Conservation (phyloP, 208 protist species). For the Crithidia fasciculata region DNA sequence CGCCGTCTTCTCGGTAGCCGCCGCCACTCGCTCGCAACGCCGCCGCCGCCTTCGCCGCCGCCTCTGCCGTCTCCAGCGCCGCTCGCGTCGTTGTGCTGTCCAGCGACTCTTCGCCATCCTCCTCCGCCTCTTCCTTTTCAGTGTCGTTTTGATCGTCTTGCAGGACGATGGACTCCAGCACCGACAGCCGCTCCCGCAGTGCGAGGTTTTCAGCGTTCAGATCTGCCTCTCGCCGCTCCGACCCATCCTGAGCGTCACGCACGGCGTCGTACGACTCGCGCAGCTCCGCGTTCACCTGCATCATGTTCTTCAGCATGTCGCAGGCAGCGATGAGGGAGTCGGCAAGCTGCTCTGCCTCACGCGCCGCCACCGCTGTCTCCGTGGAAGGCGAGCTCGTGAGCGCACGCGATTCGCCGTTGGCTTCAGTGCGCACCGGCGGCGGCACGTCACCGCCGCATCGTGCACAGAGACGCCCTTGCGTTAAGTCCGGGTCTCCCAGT, state of each 20-base stretch:
- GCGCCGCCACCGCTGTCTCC: neutral
- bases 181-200: conserved; percentile 82
- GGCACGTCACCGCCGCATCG: conserved; percentile 2
- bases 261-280: conserved; percentile 76
- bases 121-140: neutral
- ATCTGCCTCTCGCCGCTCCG: conserved; percentile 65
- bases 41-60: conserved; percentile 8
- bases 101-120: neutral
- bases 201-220: conserved; percentile 89
- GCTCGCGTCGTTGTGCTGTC: neutral
- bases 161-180: conserved; percentile 87
- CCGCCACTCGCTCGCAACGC: conserved; percentile 2
- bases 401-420: neutral
- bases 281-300: conserved; percentile 78
- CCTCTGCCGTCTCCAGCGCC: neutral
- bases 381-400: neutral
- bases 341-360: conserved; percentile 54
- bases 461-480: conserved; percentile 4
- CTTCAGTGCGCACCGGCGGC: neutral
- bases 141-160: conserved; percentile 34
- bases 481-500: conserved; percentile 10
- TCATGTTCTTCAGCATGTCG: conserved; percentile 77
- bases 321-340: conserved; percentile 81
- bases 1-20: neutral
- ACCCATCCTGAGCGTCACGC: conserved; percentile 40